These are phyloP conservation scores for Aureobasidium sp. DNA, from an alignment of 2,329 filamentous ascomycete genomes.

Conservation along the genomic window DNA sequence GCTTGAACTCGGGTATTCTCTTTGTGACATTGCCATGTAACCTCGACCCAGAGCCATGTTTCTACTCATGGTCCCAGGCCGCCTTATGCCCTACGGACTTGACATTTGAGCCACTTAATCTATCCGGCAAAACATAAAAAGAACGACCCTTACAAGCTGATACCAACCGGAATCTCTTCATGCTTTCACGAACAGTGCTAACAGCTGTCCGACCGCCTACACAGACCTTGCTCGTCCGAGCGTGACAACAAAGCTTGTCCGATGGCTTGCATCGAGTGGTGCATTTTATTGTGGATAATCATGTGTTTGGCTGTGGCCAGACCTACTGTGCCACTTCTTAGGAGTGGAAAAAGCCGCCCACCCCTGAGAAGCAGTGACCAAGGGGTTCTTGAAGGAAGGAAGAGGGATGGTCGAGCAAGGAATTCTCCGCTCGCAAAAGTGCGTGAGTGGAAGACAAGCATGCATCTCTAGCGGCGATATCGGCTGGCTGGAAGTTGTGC, in stretches of 20 bases:
- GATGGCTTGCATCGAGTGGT: background rate
- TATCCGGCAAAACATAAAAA: constrained; percentile 3
- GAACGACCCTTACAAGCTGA: background rate
- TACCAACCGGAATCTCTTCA: background rate
- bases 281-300: background rate
- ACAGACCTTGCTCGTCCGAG: background rate
- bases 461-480: background rate
- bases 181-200: background rate
- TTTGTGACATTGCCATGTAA: background rate
- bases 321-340: background rate
- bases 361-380: constrained; percentile 11
- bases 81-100: constrained; percentile 4
- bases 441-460: background rate
- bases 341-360: background rate
- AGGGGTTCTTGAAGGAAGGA: background rate
- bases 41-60: constrained; percentile 4
- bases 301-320: background rate
- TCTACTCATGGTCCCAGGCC: background rate
- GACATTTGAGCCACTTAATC: constrained; percentile 7
- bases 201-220: background rate
- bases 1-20: background rate
- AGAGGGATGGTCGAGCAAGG: background rate
- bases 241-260: constrained; percentile 6
- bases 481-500: background rate
- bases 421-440: background rate